Evolutionary conservation across 306 rosid species (phyloP).

Genomic region (Senna siamea): DNA sequence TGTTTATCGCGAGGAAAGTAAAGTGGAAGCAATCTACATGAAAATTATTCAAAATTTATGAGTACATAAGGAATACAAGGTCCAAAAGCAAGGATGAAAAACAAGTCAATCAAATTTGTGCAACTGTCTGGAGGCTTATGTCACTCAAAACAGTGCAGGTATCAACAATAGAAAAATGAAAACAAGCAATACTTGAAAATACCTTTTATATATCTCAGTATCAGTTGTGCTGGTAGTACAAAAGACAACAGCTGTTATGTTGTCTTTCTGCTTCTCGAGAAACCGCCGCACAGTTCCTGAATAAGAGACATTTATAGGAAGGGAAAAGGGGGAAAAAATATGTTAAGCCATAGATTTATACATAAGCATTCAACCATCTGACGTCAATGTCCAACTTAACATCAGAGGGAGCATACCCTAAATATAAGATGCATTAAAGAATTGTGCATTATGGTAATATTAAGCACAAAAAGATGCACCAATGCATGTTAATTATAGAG

Average conservation of each 20-base stretch:
- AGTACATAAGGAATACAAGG: conserved; percentile 27
- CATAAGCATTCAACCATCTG: conserved; percentile 20
- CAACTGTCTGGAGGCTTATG: conserved; percentile 19
- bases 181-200: neutral
- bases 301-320: conserved; percentile 36
- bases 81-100: conserved; percentile 23
- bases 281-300: conserved; percentile 93
- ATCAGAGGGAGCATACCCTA: conserved; percentile 25
- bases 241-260: conserved; percentile 86
- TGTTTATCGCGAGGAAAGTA: conserved; percentile 97
- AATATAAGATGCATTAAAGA: conserved; percentile 28
- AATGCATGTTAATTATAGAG: conserved; percentile 15
- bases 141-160: conserved; percentile 23
- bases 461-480: conserved; percentile 1
- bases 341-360: conserved; percentile 24
- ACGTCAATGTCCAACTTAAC: conserved; percentile 25
- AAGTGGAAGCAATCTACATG: conserved; percentile 87
- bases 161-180: conserved; percentile 20
- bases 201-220: conserved; percentile 98
- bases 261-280: conserved; percentile 92
- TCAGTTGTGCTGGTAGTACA: conserved; percentile 79
- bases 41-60: conserved; percentile 27
- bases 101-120: neutral
- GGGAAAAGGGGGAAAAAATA: conserved; percentile 8
- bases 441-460: conserved; percentile 16